Evolutionary conservation across 2,329 filamentous ascomycete genomes (phyloP).

Genomic region (Nemania abortiva): DNA sequence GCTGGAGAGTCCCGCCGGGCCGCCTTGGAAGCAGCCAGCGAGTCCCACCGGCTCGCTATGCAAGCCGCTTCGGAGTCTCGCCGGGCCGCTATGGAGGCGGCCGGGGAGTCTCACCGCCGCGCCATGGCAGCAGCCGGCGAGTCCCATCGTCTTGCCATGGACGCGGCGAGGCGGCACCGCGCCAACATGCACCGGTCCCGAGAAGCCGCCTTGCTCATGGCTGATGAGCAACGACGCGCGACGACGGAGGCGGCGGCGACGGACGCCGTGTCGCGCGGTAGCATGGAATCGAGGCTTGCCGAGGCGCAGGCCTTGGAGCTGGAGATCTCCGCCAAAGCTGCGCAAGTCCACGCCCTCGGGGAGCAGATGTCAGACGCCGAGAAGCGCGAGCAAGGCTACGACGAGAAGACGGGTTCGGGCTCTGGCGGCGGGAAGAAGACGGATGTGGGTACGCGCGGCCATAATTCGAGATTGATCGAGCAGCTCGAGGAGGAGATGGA

Average conservation of each 20-base stretch:
- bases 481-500: conserved; percentile 53
- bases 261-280: conserved; percentile 7
- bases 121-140: neutral
- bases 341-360: conserved; percentile 47
- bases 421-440: neutral
- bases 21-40: neutral
- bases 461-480: conserved; percentile 23
- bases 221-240: neutral
- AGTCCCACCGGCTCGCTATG: neutral
- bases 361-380: conserved; percentile 46
- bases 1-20: conserved; percentile 2
- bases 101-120: neutral
- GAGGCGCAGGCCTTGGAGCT: conserved; percentile 20
- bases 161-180: neutral
- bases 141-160: conserved; percentile 1
- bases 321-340: conserved; percentile 19
- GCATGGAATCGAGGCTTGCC: conserved; percentile 19
- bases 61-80: neutral
- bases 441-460: neutral
- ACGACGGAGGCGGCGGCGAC: neutral
- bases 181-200: neutral
- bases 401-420: conserved; percentile 1
- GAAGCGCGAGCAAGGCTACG: neutral
- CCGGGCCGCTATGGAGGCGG: neutral
- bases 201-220: neutral